Conservation (phyloP, 495 filamentous ascomycete genomes). For the Wilcoxina mikolae region DNA sequence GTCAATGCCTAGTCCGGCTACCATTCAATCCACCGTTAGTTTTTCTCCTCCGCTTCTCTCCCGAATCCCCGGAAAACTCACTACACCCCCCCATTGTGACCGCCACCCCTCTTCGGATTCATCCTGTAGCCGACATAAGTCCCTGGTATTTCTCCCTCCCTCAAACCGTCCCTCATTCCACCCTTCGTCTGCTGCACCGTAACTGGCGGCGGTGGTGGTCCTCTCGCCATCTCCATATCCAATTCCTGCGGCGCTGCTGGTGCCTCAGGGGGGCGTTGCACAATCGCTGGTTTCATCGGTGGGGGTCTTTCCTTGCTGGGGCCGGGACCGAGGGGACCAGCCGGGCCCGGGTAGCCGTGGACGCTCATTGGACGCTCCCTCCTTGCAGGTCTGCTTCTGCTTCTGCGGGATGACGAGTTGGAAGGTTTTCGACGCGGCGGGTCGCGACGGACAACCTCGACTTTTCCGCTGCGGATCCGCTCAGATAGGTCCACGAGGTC, state of each 20-base stretch:
- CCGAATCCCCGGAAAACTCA: too few species aligned
- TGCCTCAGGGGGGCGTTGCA: conserved; percentile 5
- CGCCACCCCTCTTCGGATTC: conserved; percentile 24
- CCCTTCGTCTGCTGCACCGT: conserved; percentile 3
- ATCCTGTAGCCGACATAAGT: conserved; percentile 26
- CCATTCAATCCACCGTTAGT: too few species aligned
- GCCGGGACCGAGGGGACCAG: conserved; percentile 13
- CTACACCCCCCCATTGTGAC: background rate
- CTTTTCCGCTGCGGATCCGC: conserved; percentile 19
- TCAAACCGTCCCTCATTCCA: conserved; percentile 13
- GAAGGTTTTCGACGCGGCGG: conserved; percentile 10
- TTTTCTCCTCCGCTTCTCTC: too few species aligned
- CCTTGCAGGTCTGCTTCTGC: conserved; percentile 8
- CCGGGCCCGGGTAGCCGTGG: conserved; percentile 16
- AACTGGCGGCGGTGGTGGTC: background rate
- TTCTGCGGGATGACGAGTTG: conserved; percentile 12
- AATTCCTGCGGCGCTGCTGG: background rate
- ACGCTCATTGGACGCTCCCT: conserved; percentile 17
- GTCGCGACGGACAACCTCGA: conserved; percentile 21
- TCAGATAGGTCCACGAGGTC: conserved; percentile 23
- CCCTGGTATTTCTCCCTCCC: conserved; percentile 20
- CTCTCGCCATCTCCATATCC: background rate
- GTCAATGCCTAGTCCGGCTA: too few species aligned
- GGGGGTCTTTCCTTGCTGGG: conserved; percentile 23
- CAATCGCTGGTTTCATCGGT: conserved; percentile 24